Evolutionary conservation across 1,284 basidiomycete genomes (phyloP).

Genomic region (Volvariella surrecta): DNA sequence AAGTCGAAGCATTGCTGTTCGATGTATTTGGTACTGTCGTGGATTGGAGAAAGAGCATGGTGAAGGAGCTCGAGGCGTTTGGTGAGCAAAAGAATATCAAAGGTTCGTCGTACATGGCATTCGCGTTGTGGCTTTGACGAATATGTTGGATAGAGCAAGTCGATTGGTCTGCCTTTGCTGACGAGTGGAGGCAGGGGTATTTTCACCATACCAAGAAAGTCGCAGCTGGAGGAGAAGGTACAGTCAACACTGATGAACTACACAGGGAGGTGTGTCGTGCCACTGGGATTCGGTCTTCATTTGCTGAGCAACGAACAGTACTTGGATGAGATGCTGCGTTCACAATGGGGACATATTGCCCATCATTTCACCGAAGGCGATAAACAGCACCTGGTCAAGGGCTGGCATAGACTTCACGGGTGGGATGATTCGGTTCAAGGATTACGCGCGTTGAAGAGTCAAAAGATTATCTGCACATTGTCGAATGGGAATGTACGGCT

Average conservation of each 20-base stretch:
- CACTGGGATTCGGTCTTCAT: too few species aligned
- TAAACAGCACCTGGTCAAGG: conserved; percentile 33
- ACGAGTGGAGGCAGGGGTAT: conserved; percentile 51
- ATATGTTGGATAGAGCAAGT: too few species aligned
- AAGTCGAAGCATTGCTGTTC: conserved; percentile 48
- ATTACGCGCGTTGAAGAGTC: conserved; percentile 40
- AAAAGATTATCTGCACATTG: conserved; percentile 40
- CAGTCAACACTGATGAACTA: conserved; percentile 44
- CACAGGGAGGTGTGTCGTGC: conserved; percentile 38
- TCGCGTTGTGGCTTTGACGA: too few species aligned
- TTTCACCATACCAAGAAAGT: conserved; percentile 32
- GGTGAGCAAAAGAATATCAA: conserved; percentile 10
- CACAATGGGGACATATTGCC: conserved; percentile 38
- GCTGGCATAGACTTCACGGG: conserved; percentile 54
- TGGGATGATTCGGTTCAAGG: conserved; percentile 17
- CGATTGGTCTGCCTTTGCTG: conserved; percentile 42
- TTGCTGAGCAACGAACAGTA: too few species aligned
- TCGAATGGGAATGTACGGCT: conserved; percentile 58
- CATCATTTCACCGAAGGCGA: conserved; percentile 31
- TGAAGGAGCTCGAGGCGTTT: conserved; percentile 26
- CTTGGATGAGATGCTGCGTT: conserved; percentile 36
- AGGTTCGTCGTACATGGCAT: neutral
- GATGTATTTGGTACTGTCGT: conserved; percentile 61
- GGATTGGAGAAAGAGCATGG: conserved; percentile 47
- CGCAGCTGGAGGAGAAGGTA: conserved; percentile 34